Conservation (phyloP, 352 stramenopile species). For the Globisporangium solare region DNA sequence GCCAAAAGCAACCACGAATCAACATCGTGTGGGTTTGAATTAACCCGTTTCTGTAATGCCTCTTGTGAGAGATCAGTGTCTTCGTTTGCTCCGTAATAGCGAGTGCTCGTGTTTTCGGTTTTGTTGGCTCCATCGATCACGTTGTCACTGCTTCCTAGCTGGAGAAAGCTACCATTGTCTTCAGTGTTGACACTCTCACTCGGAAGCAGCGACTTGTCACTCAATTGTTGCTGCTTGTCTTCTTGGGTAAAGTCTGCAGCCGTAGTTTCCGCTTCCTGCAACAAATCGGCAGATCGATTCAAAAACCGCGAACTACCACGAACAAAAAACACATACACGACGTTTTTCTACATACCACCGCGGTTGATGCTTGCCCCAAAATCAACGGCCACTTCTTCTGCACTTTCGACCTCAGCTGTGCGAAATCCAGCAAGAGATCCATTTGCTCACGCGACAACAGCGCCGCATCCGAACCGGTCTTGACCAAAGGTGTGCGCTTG, state of each 20-base stretch:
- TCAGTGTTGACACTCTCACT: background rate
- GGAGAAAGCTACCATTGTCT: conserved; percentile 11
- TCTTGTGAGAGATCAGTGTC: conserved; percentile 8
- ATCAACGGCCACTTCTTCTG: conserved; percentile 45
- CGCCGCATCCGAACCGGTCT: background rate
- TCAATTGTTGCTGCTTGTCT: background rate
- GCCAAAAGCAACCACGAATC: conserved; percentile 48
- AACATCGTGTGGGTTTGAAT: conserved; percentile 21
- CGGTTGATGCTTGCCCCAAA: background rate
- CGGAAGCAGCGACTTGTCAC: background rate
- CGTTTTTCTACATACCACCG: background rate
- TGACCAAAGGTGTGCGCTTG: background rate
- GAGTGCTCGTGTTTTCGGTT: conserved; percentile 2
- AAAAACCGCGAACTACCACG: background rate
- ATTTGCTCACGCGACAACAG: conserved; percentile 20
- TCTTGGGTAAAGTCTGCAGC: background rate
- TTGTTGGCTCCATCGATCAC: conserved; percentile 1
- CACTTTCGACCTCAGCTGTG: conserved; percentile 28
- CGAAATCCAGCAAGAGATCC: conserved; percentile 35
- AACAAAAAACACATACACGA: background rate
- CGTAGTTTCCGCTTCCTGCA: background rate
- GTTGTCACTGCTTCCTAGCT: conserved; percentile 4
- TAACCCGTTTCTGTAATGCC: conserved; percentile 25
- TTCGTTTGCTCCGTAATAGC: conserved; percentile 32
- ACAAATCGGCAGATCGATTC: background rate